phyloP scores from a whole-genome alignment of 2,329 filamentous ascomycete species.

The Corynespora cassiicola region DNA sequence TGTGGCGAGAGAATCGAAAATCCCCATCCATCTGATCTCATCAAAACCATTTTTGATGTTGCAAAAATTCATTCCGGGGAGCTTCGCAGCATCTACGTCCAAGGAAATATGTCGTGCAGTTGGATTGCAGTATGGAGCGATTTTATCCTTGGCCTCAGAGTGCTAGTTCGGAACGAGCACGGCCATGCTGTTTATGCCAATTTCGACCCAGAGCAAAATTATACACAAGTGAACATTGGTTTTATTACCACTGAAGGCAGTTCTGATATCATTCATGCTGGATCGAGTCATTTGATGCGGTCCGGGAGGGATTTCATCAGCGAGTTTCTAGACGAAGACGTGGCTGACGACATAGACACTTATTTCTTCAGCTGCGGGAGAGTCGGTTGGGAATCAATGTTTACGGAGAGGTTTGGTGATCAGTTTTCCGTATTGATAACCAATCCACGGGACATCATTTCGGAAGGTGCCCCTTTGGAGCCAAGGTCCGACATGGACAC shows the following conservation, averaged over 20 bases:
- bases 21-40: constrained; percentile 8
- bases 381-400: constrained; percentile 7
- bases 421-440: constrained; percentile 1
- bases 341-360: background rate
- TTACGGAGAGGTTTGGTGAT: constrained; percentile 6
- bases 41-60: constrained; percentile 2
- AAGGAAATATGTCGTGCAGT: constrained; percentile 6
- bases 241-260: background rate
- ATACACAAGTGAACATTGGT: constrained; percentile 1
- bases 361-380: constrained; percentile 3
- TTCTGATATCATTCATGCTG: background rate
- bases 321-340: background rate
- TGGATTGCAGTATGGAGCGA: constrained; percentile 10
- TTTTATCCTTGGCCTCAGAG: constrained; percentile 9
- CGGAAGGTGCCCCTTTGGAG: no score
- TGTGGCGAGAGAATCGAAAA: no score
- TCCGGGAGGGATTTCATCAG: constrained; percentile 3
- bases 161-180: constrained; percentile 3
- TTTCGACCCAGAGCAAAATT: background rate
- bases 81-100: constrained; percentile 1
- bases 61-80: constrained; percentile 4
- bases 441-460: constrained; percentile 1
- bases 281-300: constrained; percentile 3
- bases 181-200: constrained; percentile 2
- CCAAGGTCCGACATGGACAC: no score